Percentiles rank a stretch among this genome's conserved stretches.
phyloP scores from a whole-genome alignment of 306 rosid genomes.

The Prunus salicina region DNA sequence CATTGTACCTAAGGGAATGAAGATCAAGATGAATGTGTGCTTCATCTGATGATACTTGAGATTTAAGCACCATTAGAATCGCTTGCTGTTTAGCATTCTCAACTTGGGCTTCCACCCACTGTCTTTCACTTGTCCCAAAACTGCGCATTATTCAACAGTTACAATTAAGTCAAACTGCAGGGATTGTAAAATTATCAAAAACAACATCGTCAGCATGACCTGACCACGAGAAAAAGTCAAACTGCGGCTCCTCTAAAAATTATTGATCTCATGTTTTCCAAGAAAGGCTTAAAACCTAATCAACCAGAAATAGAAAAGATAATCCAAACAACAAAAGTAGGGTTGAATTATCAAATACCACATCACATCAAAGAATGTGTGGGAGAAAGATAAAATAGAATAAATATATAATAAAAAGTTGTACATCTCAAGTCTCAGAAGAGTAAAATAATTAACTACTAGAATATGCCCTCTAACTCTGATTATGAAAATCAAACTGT shows the following conservation, averaged over 20 bases:
- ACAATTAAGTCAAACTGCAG: not conserved
- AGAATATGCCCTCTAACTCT: not conserved
- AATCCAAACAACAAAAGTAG: not conserved
- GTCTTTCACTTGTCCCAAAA: constrained; percentile 98
- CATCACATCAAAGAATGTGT: not conserved
- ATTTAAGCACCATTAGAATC: constrained; percentile 68
- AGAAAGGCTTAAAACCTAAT: not conserved
- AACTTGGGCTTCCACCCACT: constrained; percentile 99
- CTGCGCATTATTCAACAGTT: constrained; percentile 30
- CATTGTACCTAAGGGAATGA: constrained; percentile 78
- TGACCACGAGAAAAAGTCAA: not conserved
- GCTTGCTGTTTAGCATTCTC: constrained; percentile 97
- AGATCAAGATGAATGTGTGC: constrained; percentile 98
- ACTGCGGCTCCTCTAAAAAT: not conserved
- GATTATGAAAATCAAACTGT: not conserved
- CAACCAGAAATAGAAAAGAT: not conserved
- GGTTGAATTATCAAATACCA: not conserved
- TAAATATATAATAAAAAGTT: not conserved
- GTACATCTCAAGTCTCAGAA: not conserved
- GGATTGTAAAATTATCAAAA: not conserved
- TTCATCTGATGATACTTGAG: constrained; percentile 93
- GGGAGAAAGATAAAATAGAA: not conserved
- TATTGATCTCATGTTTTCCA: not conserved
- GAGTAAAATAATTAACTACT: not conserved
- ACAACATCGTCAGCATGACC: not conserved